Conservation (phyloP, 352 stramenopile species). For the Phytophthora cryptogea region DNA sequence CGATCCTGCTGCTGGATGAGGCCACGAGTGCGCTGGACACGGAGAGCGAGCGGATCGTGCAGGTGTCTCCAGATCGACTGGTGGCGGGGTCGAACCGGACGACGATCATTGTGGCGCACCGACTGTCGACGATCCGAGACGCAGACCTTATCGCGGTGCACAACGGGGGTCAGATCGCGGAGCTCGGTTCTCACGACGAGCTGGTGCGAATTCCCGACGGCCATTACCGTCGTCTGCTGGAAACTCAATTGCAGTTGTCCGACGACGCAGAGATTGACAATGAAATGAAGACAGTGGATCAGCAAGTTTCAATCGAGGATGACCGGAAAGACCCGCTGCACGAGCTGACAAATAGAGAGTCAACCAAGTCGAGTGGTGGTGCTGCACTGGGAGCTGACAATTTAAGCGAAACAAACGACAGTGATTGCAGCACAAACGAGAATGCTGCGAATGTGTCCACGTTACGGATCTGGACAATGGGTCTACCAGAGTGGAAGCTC, state of each 20-base stretch:
- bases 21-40: slow-evolving; percentile 88
- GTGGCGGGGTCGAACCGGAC: slow-evolving; percentile 60
- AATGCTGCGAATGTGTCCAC: slow-evolving; percentile 5
- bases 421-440: slow-evolving; percentile 1
- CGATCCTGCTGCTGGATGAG: slow-evolving; percentile 91
- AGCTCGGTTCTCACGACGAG: slow-evolving; percentile 92
- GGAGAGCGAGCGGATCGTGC: slow-evolving; percentile 83
- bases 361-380: slow-evolving; percentile 12
- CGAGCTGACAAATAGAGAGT: not conserved
- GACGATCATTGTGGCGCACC: slow-evolving; percentile 95
- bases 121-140: slow-evolving; percentile 93
- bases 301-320: not conserved
- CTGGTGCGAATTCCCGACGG: slow-evolving; percentile 71
- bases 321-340: not conserved
- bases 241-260: slow-evolving; percentile 30
- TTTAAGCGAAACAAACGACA: slow-evolving; percentile 1
- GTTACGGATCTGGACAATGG: slow-evolving; percentile 55
- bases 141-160: slow-evolving; percentile 96
- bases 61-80: slow-evolving; percentile 74
- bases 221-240: slow-evolving; percentile 50
- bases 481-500: slow-evolving; percentile 48
- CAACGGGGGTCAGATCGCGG: slow-evolving; percentile 89
- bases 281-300: not conserved
- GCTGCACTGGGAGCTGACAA: not conserved
- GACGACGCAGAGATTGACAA: not conserved